Percentiles rank a stretch among this genome's conserved stretches.
Evolutionary conservation across 2,329 filamentous ascomycete species (phyloP).

Genomic region (Xylaria sp.): DNA sequence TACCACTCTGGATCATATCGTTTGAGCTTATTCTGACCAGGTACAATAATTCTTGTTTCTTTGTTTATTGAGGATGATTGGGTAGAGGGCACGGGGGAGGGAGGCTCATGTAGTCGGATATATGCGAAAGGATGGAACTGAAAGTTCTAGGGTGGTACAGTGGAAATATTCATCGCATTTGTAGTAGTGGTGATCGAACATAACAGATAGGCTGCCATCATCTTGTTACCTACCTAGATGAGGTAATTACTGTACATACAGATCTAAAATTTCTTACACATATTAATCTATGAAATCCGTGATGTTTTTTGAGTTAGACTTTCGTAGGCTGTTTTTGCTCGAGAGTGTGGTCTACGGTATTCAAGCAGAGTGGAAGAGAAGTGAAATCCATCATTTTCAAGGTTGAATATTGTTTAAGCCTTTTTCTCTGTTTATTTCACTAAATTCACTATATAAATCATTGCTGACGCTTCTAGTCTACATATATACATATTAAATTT

Average conservation of each 20-base stretch:
- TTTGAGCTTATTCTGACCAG: constrained; percentile 3
- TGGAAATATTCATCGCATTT: background rate
- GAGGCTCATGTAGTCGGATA: background rate
- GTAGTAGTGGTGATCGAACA: background rate
- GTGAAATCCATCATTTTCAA: too few relatives aligned
- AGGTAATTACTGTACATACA: constrained; percentile 16
- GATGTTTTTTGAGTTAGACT: too few relatives aligned
- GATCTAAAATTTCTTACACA: constrained; percentile 5
- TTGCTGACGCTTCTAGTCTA: too few relatives aligned
- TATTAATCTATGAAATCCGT: background rate
- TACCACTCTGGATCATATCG: background rate
- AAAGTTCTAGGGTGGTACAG: background rate
- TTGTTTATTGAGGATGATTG: background rate
- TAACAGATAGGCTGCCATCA: background rate
- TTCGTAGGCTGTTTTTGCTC: too few relatives aligned
- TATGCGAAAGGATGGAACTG: background rate
- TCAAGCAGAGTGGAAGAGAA: too few relatives aligned
- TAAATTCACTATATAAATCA: too few relatives aligned
- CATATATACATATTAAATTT: too few relatives aligned
- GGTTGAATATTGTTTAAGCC: too few relatives aligned
- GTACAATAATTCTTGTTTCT: constrained; percentile 9
- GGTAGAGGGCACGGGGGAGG: background rate
- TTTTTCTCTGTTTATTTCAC: too few relatives aligned
- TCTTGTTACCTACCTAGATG: background rate
- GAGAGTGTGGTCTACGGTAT: too few relatives aligned